Conservation (phyloP, 495 filamentous ascomycete species). For the Hypoxylon trugodes region DNA sequence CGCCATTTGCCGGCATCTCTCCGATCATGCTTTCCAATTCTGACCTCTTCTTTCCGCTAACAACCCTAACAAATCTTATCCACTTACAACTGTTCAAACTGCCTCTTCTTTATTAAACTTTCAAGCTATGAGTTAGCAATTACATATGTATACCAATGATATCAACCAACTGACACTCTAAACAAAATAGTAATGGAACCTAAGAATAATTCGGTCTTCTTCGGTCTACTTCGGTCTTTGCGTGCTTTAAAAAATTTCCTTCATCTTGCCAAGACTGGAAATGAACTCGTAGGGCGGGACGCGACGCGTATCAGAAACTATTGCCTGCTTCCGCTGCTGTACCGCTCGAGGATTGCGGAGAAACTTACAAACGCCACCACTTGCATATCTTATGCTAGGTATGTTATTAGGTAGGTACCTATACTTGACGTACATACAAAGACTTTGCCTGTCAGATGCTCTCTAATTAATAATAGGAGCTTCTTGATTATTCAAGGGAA, state of each 20-base stretch:
- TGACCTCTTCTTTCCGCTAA: background rate
- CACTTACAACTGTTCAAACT: background rate
- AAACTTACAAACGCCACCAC: slow-evolving; percentile 27
- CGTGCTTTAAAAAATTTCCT: slow-evolving; percentile 1
- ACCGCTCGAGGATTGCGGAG: slow-evolving; percentile 15
- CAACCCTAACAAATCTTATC: background rate
- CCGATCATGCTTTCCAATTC: slow-evolving; percentile 15
- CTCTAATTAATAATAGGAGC: slow-evolving; percentile 12
- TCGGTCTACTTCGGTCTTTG: slow-evolving; percentile 20
- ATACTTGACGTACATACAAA: slow-evolving; percentile 1
- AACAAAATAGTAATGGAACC: background rate
- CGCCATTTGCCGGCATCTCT: slow-evolving; percentile 39
- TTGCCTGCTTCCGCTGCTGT: background rate
- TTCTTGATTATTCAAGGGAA: slow-evolving; percentile 10
- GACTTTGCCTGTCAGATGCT: slow-evolving; percentile 8
- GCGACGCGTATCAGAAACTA: slow-evolving; percentile 27
- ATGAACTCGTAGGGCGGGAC: slow-evolving; percentile 7
- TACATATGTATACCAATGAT: background rate
- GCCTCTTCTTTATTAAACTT: slow-evolving; percentile 1
- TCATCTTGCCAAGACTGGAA: background rate
- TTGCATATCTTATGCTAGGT: too few relatives aligned
- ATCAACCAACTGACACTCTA: background rate
- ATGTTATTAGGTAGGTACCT: too few relatives aligned
- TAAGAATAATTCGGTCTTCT: slow-evolving; percentile 12
- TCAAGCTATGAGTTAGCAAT: too few relatives aligned